phyloP scores from a whole-genome alignment of 108 stramenopile genomes.

The Mayamaea pseudoterrestris region DNA sequence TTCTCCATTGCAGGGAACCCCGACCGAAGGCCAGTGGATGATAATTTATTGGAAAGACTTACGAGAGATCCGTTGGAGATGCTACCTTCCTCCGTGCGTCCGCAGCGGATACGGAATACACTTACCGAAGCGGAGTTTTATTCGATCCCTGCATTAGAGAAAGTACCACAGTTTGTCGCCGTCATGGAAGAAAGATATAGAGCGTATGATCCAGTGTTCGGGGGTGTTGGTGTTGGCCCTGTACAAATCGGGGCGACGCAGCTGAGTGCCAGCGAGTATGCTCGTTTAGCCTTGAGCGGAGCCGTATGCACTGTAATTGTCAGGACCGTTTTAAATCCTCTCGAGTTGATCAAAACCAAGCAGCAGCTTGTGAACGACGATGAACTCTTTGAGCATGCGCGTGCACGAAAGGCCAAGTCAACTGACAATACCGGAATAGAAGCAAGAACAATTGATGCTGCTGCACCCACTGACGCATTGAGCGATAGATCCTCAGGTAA shows the following conservation, averaged over 20 bases:
- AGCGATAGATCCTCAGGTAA: neutral
- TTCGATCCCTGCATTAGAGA: constrained; percentile 42
- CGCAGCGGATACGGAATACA: constrained; percentile 20
- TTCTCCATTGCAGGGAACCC: constrained; percentile 4
- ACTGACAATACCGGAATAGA: neutral
- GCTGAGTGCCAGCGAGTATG: constrained; percentile 55
- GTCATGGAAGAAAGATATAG: constrained; percentile 37
- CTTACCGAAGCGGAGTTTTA: constrained; percentile 10
- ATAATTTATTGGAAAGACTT: constrained; percentile 24
- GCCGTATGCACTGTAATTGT: constrained; percentile 78
- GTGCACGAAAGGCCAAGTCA: neutral
- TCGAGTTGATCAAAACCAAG: constrained; percentile 85
- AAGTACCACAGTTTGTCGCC: constrained; percentile 9
- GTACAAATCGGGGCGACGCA: constrained; percentile 56
- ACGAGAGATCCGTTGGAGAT: constrained; percentile 44
- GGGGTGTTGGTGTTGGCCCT: constrained; percentile 60
- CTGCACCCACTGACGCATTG: neutral
- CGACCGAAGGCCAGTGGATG: constrained; percentile 5
- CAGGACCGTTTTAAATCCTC: constrained; percentile 68
- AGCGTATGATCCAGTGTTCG: constrained; percentile 75
- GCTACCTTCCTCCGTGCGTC: constrained; percentile 41
- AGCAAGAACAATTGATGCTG: neutral
- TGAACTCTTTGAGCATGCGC: constrained; percentile 43
- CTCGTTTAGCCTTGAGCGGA: constrained; percentile 58
- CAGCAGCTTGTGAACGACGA: constrained; percentile 69